phyloP scores from a whole-genome alignment of 2,329 filamentous ascomycete species.

The Davidsoniella virescens region DNA sequence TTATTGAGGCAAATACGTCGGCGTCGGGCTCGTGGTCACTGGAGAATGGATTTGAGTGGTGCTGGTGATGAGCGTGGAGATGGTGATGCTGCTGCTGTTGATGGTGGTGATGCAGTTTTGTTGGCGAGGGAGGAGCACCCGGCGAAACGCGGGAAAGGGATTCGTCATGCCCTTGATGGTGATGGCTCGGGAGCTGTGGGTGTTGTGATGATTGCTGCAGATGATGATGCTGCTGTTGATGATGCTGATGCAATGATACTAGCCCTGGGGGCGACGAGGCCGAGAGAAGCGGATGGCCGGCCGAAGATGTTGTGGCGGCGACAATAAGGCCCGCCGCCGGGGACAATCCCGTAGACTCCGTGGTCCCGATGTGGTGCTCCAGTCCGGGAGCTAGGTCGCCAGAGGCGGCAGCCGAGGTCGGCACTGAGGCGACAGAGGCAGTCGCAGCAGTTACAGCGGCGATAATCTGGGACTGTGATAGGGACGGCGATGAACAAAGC shows the following conservation, averaged over 20 bases:
- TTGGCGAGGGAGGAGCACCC: conserved; percentile 6
- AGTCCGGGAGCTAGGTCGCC: not conserved
- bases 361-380: conserved; percentile 2
- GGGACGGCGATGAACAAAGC: not conserved
- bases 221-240: conserved; percentile 4
- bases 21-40: conserved; percentile 6
- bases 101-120: conserved; percentile 3
- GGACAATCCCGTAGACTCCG: not conserved
- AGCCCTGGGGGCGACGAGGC: conserved; percentile 8
- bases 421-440: no score
- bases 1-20: conserved; percentile 18
- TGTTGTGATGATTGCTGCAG: not conserved
- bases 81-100: conserved; percentile 1
- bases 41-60: conserved; percentile 15
- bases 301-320: conserved; percentile 5
- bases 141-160: conserved; percentile 4
- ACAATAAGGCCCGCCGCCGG: conserved; percentile 4
- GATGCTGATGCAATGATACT: conserved; percentile 10
- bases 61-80: conserved; percentile 7
- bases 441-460: no score
- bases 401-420: no score
- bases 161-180: conserved; percentile 7
- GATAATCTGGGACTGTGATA: no score
- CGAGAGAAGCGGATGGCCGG: conserved; percentile 8
- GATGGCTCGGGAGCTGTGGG: not conserved